Evolutionary conservation across 495 filamentous ascomycete species (phyloP), one percentile per base, ranked within the genome.

Genomic region (Clohesyomyces aquaticus): DNA sequence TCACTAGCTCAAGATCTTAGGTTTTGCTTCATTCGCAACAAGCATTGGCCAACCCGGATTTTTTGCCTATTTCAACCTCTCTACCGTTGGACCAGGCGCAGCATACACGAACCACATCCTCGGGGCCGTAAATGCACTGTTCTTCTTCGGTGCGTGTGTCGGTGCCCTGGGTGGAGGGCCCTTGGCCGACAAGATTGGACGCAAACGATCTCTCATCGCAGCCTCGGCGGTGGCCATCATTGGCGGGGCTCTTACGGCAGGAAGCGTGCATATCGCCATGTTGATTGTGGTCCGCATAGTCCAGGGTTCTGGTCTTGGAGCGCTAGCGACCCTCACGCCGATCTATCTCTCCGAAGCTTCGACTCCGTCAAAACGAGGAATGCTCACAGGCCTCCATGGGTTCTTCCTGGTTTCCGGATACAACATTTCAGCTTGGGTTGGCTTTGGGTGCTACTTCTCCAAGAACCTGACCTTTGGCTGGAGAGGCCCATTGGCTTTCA

Each of bases 401-500:
- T 69, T 72, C 55, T 71, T 67, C 35, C 52, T 67, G 25, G 64
- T 67, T 11, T 67, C 64, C 1, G 64, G 64, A 28, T 91, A 88
- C 69, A 87, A 89, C 72, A 73, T 88, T 27, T 85, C 86, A 12
- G 88, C 86, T 81, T 88, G 89, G 74, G 78, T 88, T 65, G 87
- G 87, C 35, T 86, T 86, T 18, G 75, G 90, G 21, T 81, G 87
- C 14, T 87, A 85, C 6, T 90, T 89, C 67, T 70, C 61, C 2
- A 41, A 65, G 42, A 68, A 71, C 56, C 79, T 81, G 55, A 82
- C 81, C 25, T 75, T 84, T 53, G 75, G 72, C 32, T 85, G 83
- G 83, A 59, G 82, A 29, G 78, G 85, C 60, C 75, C 83, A 8
- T 82, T 85, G 41, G 81, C 78, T 4, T 75, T 86, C 38, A 76